These are phyloP conservation scores for Lactarius vividus DNA, from an alignment of 768 basidiomycete genomes.

Conservation along the genomic window DNA sequence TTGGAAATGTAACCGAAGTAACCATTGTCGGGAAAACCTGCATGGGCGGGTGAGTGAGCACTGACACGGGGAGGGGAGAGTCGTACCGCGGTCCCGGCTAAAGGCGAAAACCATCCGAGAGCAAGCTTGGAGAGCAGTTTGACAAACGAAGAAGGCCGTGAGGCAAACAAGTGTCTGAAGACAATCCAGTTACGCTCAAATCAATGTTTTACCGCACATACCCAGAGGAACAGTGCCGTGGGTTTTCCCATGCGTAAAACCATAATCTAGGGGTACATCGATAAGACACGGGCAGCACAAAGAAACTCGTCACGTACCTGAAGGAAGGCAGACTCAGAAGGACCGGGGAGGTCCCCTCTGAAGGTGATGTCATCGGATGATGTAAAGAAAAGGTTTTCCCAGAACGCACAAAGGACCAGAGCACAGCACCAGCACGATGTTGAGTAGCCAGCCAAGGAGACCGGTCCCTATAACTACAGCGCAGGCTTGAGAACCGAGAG, in stretches of 20 bases:
- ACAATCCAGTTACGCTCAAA: conserved; percentile 1
- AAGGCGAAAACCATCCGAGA: conserved; percentile 84
- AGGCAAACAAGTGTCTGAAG: conserved; percentile 67
- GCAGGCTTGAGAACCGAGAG: conserved; percentile 59
- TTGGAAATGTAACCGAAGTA: conserved; percentile 68
- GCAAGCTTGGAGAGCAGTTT: conserved; percentile 77
- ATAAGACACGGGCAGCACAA: not conserved
- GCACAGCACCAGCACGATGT: conserved; percentile 83
- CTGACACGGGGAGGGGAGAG: not conserved
- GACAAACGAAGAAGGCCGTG: conserved; percentile 84
- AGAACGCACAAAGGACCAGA: conserved; percentile 65
- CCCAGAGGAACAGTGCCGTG: conserved; percentile 78
- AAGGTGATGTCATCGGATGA: conserved; percentile 5
- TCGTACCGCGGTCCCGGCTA: conserved; percentile 68
- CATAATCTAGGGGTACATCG: conserved; percentile 55
- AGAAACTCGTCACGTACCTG: conserved; percentile 38
- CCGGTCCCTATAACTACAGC: conserved; percentile 73
- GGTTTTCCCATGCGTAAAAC: conserved; percentile 69
- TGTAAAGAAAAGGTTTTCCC: not conserved
- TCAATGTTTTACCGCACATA: conserved; percentile 31
- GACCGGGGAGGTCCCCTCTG: conserved; percentile 64
- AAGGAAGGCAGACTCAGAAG: conserved; percentile 71
- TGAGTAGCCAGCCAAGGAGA: conserved; percentile 80
- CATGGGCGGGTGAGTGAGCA: not conserved
- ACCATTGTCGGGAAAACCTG: conserved; percentile 73